Base-by-base conservation (phyloP, 2,329 filamentous ascomycete species). In the Colletotrichum noveboracense region DNA sequence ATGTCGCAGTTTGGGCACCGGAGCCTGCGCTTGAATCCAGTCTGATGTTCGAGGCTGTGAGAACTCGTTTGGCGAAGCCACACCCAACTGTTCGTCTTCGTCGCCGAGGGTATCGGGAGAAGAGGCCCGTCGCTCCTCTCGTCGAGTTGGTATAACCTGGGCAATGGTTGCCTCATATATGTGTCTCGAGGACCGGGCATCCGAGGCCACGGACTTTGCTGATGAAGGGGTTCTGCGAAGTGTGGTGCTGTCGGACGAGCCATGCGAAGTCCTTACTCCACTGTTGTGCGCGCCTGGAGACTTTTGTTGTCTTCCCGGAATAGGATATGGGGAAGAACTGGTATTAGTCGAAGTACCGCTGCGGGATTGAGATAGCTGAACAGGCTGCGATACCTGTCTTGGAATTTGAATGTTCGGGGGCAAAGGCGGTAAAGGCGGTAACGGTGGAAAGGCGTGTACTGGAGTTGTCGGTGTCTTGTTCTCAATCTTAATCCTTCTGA, bases 401-500 rank as follows among this genome's bases (percentile, higher is more conserved):
- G 28, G 38, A n/a, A 60, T 38, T 28, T 65, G 60, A 16, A 58
- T 16, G n/a, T 26, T 56, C 3, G 48, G 12, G 6, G 68, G 60
- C 18, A 71, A 32, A 6, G 66, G 70, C 1, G 76, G 76, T 16
- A 76, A 38, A 9, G 76, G 76, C 7, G 76, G 76, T 2, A 77
- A 48, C 2, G 76, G 76, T 8, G 76, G 76, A 12, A 76, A 77
- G 6, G 66, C 32, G 38, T 64, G 64, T 7, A 66, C 52, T 26
- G 76, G 76, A 9, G 52, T 66, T 9, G 70, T 56, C 3, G 71
- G 36, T 26, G 70, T 61, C 16, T 65, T 70, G 10, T 16, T 64
- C 16, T 71, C 76, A 16, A 77, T 70, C 58, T 76, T 76, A 6
- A 69, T 21, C 7, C 84, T 80, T 68, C 81, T 84, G 34, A 84